Evolutionary conservation across 2,329 filamentous ascomycete genomes (phyloP), one percentile per base, ranked within the genome.

Genomic region (Fusarium sp.): DNA sequence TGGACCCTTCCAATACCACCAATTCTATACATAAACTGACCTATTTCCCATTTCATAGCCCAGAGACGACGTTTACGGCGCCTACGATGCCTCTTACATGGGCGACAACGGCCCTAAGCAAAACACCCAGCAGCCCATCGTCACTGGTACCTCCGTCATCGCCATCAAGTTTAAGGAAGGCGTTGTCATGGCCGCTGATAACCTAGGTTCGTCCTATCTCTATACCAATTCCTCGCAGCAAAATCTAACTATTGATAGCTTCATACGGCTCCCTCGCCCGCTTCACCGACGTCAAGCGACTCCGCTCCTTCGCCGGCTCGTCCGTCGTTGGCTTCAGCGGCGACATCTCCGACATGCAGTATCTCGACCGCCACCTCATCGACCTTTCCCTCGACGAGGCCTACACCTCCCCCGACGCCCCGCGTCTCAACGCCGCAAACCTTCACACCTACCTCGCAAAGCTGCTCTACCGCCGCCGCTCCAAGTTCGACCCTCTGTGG

Each of bases 261-360:
- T 99, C 96, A 61, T 99, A 99, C 82, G 96, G 96, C 80, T 98
- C 96, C 59, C 92, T 95, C 72, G 95, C 96, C 64, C 94, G 96
- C 78, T 99, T 98, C 87, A 94, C 93, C 76, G 92, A 98, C 80
- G 94, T 98, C 79, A 97, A 98, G 84, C 94, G 96, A 78, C 91
- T 99, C 73, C 94, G 94, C 75, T 88, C 90, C 75, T 98, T 98
- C 82, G 93, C 94, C 82, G 87, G 90, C 71, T 89, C 91, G 70
- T 91, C 94, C 31, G 88, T 98, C 64, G 87, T 99, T 77, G 96
- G 96, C 76, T 97, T 98, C 83, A 94, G 94, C 80, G 96, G 96
- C 80, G 96, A 99, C 84, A 91, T 99, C 75, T 97, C 93, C 70
- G 96, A 99, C 85, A 98, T 99, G 96, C 96, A 99, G 85, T 97